Evolutionary conservation across 495 filamentous ascomycete genomes (phyloP).

Genomic region (Penicillium chermesinum): DNA sequence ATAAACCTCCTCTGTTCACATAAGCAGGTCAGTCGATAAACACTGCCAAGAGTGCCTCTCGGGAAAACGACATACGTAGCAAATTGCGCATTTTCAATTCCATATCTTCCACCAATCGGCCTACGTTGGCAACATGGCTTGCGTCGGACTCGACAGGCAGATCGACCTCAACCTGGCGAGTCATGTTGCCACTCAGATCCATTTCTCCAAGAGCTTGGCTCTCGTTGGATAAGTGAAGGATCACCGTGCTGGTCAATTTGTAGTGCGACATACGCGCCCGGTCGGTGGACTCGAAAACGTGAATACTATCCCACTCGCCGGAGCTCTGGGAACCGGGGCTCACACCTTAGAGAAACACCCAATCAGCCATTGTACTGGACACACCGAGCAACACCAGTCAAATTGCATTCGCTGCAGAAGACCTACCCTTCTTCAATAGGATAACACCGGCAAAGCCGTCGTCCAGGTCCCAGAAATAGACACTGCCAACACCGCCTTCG

Average conservation of each 20-base stretch:
- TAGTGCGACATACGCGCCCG: slow-evolving; percentile 88
- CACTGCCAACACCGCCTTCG: slow-evolving; percentile 89
- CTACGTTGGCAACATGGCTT: slow-evolving; percentile 94
- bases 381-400: not conserved
- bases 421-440: slow-evolving; percentile 82
- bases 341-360: slow-evolving; percentile 38
- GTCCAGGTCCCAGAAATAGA: slow-evolving; percentile 98
- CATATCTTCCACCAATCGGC: slow-evolving; percentile 96
- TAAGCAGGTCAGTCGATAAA: slow-evolving; percentile 10
- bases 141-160: slow-evolving; percentile 83
- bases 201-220: slow-evolving; percentile 75
- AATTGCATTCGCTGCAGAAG: not conserved
- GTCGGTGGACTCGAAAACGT: slow-evolving; percentile 95
- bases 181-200: slow-evolving; percentile 97
- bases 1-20: slow-evolving; percentile 78
- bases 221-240: slow-evolving; percentile 73
- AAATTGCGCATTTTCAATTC: slow-evolving; percentile 99
- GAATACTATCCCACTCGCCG: slow-evolving; percentile 96
- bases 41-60: not conserved
- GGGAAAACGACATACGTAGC: slow-evolving; percentile 54
- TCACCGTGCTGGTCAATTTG: slow-evolving; percentile 96
- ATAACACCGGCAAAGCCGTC: slow-evolving; percentile 97
- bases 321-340: slow-evolving; percentile 64
- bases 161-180: slow-evolving; percentile 88
- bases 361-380: slow-evolving; percentile 2